Conservation (phyloP, 106 monocot species). For the Dendrobium huoshanense region DNA sequence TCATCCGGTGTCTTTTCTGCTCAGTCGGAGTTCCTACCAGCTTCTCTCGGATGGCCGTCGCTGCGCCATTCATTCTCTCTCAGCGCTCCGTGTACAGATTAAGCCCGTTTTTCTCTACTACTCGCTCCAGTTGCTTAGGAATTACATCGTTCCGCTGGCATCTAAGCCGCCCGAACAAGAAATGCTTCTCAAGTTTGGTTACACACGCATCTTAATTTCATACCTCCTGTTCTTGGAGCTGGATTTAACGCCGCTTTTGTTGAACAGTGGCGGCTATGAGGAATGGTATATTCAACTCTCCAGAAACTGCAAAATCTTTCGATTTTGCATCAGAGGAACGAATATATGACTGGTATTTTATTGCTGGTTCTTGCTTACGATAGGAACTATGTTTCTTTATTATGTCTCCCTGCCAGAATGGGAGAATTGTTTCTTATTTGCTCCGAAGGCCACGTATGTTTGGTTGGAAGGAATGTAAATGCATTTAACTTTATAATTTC, state of each 20-base stretch:
- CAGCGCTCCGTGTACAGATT: conserved; percentile 24
- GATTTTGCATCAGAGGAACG: conserved; percentile 87
- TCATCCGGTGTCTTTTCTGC: neutral
- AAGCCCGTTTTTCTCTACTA: conserved; percentile 25
- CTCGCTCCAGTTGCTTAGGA: conserved; percentile 6
- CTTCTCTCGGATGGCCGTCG: conserved; percentile 22
- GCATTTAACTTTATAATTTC: neutral
- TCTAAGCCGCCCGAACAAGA: conserved; percentile 10
- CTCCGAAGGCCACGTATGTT: neutral
- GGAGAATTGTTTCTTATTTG: neutral
- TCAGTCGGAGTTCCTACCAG: neutral
- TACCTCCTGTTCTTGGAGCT: neutral
- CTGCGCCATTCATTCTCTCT: conserved; percentile 23
- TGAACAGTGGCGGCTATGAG: conserved; percentile 30
- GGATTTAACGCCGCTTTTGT: neutral
- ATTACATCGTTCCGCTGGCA: conserved; percentile 9
- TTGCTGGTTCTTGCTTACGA: neutral
- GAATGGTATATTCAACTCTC: conserved; percentile 64
- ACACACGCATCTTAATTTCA: neutral
- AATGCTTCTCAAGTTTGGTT: conserved; percentile 22
- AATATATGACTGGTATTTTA: conserved; percentile 81
- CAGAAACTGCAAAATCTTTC: conserved; percentile 67
- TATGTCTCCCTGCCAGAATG: neutral
- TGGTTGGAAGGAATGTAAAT: neutral
- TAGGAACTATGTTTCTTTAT: neutral